A percentile compares a stretch with the other conserved stretches of the same genome.
Conservation (phyloP, 257 asterid genomes). For the Salvia rosmarinus region DNA sequence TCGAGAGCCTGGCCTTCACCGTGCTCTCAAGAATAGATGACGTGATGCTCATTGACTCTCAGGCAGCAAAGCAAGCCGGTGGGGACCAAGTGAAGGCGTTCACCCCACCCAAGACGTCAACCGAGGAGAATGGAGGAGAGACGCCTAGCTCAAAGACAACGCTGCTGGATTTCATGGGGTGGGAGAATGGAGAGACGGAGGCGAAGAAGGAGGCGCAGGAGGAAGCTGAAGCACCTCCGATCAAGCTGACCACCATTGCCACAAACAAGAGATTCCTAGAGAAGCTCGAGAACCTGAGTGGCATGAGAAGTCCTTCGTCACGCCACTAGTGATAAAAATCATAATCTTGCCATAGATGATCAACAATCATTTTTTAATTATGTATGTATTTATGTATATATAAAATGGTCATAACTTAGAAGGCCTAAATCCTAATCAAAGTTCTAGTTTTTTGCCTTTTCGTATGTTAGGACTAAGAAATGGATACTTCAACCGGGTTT, state of each 20-base stretch:
- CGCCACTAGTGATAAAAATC: slow-evolving; percentile 51
- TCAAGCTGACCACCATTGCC: slow-evolving; percentile 43
- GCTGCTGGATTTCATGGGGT: slow-evolving; percentile 62
- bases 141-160: slow-evolving; percentile 49
- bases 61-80: slow-evolving; percentile 41
- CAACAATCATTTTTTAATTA: too few species aligned
- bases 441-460: slow-evolving; percentile 26
- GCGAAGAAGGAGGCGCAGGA: slow-evolving; percentile 41
- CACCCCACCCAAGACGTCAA: slow-evolving; percentile 23
- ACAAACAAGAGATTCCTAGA: slow-evolving; percentile 59
- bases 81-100: slow-evolving; percentile 26
- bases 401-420: slow-evolving; percentile 24
- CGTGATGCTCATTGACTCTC: slow-evolving; percentile 67
- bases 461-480: slow-evolving; percentile 23
- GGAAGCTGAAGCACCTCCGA: slow-evolving; percentile 22
- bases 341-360: too few species aligned
- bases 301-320: slow-evolving; percentile 75
- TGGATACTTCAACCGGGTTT: slow-evolving; percentile 20
- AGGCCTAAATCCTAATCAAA: slow-evolving; percentile 14
- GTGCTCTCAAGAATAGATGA: slow-evolving; percentile 84
- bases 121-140: slow-evolving; percentile 41
- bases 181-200: slow-evolving; percentile 49
- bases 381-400: slow-evolving; percentile 12
- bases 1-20: slow-evolving; percentile 80
- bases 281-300: slow-evolving; percentile 67